These are phyloP conservation scores for Citrus sinensis DNA, from an alignment of 345 rosid species.

Conservation along the genomic window DNA sequence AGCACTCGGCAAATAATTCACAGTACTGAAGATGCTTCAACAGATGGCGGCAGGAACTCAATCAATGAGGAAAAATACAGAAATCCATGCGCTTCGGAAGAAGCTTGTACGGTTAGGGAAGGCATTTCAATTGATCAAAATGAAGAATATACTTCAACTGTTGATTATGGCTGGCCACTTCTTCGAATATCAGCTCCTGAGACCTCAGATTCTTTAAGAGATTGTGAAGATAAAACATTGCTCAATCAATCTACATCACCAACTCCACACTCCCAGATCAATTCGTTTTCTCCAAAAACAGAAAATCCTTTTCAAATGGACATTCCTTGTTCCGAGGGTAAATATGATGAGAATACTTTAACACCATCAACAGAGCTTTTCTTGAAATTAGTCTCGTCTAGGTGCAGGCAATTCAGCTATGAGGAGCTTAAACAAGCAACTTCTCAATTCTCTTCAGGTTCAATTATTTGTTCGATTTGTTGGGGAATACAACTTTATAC, in stretches of 20 bases:
- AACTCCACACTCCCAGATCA: constrained; percentile 1
- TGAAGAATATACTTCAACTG: not conserved
- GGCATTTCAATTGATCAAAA: not conserved
- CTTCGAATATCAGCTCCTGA: constrained; percentile 16
- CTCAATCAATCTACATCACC: not conserved
- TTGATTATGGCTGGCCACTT: constrained; percentile 42
- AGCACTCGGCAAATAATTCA: not conserved
- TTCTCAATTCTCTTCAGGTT: constrained; percentile 43
- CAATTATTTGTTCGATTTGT: not conserved
- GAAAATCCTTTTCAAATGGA: not conserved
- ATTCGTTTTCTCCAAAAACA: not conserved
- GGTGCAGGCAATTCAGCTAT: constrained; percentile 38
- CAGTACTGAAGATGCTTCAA: constrained; percentile 6
- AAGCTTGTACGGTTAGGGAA: not conserved
- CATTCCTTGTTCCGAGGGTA: not conserved
- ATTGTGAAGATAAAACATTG: constrained; percentile 10
- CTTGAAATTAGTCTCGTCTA: constrained; percentile 17
- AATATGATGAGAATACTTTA: not conserved
- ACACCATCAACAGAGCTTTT: constrained; percentile 18
- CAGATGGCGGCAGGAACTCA: not conserved
- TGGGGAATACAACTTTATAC: not conserved
- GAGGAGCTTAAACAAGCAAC: constrained; percentile 42
- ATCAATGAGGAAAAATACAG: not conserved
- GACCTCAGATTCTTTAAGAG: constrained; percentile 13
- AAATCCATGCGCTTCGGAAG: not conserved